These are phyloP conservation scores for Solanum clarkiae DNA, from an alignment of 257 asterid species.

Conservation along the genomic window DNA sequence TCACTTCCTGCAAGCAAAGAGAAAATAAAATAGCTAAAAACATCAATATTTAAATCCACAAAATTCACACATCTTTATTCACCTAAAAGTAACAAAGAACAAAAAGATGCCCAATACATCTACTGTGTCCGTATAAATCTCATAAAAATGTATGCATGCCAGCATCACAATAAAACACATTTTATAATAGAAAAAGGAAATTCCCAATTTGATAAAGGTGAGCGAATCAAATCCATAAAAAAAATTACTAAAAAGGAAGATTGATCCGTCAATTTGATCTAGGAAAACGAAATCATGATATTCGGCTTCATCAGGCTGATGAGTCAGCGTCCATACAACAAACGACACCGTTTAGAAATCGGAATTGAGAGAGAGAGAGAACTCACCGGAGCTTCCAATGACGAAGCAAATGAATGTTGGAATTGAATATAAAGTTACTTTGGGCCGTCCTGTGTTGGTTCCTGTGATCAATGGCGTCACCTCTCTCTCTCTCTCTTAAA, in stretches of 20 bases:
- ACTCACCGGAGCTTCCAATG: constrained; percentile 1
- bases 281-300: not conserved
- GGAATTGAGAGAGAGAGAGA: not conserved
- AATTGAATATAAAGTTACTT: not conserved
- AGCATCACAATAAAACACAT: not conserved
- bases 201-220: not conserved
- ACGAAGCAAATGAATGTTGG: not conserved
- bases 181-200: not conserved
- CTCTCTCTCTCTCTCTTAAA: not conserved
- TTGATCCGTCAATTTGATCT: not conserved
- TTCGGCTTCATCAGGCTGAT: not conserved
- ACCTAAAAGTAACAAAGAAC: not conserved
- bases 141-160: not conserved
- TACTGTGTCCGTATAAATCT: not conserved
- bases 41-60: not conserved
- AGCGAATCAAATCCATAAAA: not conserved
- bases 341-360: not conserved
- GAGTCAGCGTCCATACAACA: not conserved
- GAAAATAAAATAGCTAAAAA: not conserved
- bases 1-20: constrained; percentile 4
- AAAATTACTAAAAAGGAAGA: not conserved
- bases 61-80: not conserved
- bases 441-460: not conserved
- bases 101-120: not conserved
- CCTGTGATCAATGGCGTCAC: not conserved